phyloP scores from a whole-genome alignment of 163 green algal species.

The Scenedesmus sp. region DNA sequence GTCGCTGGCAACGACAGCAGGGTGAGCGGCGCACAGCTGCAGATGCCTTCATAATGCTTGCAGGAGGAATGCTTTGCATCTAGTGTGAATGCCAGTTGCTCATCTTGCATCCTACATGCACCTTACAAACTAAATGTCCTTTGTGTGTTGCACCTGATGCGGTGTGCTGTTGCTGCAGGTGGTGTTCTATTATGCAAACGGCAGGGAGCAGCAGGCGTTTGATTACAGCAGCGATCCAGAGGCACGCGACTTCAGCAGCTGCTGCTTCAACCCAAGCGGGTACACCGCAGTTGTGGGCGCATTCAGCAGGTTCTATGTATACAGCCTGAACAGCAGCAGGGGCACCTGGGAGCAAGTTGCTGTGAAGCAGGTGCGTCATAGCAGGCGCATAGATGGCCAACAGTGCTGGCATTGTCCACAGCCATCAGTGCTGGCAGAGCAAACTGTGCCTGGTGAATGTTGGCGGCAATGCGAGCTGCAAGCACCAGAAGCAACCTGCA shows the following conservation, averaged over 20 bases:
- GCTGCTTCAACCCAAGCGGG: conserved; percentile 77
- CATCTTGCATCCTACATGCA: not conserved
- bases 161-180: conserved; percentile 51
- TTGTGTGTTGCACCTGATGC: not conserved
- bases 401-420: not conserved
- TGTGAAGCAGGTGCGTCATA: conserved; percentile 61
- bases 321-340: conserved; percentile 58
- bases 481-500: not conserved
- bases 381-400: not conserved
- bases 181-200: conserved; percentile 75
- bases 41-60: not conserved
- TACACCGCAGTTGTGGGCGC: conserved; percentile 80
- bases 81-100: not conserved
- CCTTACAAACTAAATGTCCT: not conserved
- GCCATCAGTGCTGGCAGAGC: not conserved
- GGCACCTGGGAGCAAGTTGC: conserved; percentile 70
- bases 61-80: not conserved
- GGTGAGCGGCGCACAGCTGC: conserved; percentile 50
- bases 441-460: not conserved
- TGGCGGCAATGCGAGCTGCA: not conserved
- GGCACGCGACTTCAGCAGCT: conserved; percentile 69
- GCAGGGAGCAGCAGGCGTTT: conserved; percentile 68
- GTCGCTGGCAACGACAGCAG: conserved; percentile 73
- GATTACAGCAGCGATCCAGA: conserved; percentile 70
- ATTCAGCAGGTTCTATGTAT: conserved; percentile 82